Conservation (phyloP, 345 rosid genomes). For the Arabis hirsuta region DNA sequence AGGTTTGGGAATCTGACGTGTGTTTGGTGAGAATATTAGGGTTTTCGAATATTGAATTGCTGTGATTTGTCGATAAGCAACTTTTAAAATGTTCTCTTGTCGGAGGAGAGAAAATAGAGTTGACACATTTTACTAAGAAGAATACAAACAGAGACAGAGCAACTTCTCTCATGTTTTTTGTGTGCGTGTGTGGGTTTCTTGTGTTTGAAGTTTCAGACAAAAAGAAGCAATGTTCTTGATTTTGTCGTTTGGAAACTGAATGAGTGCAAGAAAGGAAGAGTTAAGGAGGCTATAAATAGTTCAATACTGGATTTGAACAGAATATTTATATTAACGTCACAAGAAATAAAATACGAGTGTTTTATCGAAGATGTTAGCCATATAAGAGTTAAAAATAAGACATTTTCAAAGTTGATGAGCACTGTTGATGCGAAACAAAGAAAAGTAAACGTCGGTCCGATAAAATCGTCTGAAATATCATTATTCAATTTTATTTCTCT, state of each 20-base stretch:
- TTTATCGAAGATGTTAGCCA: conserved; percentile 22
- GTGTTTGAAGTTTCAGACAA: conserved; percentile 36
- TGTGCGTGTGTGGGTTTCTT: conserved; percentile 1
- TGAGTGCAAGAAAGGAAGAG: conserved; percentile 35
- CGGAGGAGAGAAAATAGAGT: conserved; percentile 23
- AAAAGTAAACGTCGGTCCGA: conserved; percentile 5
- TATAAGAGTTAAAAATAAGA: conserved; percentile 14
- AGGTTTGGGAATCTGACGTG: conserved; percentile 4
- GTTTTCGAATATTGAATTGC: background rate
- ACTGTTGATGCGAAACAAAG: conserved; percentile 26
- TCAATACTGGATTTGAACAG: conserved; percentile 19
- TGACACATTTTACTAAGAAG: background rate
- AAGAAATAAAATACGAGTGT: conserved; percentile 20
- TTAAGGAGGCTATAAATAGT: conserved; percentile 16
- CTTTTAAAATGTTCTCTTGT: conserved; percentile 36
- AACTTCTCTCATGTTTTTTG: conserved; percentile 26
- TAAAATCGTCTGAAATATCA: background rate
- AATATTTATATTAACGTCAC: conserved; percentile 10
- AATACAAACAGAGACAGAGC: conserved; percentile 23
- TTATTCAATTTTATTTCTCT: background rate
- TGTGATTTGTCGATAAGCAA: conserved; percentile 25
- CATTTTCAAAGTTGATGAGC: conserved; percentile 23
- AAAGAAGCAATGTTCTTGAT: conserved; percentile 9
- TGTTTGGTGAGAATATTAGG: background rate
- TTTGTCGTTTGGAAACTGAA: conserved; percentile 28